These are phyloP conservation scores for Hymenoscyphus scutula DNA, from an alignment of 2,329 filamentous ascomycete genomes.

Conservation along the genomic window DNA sequence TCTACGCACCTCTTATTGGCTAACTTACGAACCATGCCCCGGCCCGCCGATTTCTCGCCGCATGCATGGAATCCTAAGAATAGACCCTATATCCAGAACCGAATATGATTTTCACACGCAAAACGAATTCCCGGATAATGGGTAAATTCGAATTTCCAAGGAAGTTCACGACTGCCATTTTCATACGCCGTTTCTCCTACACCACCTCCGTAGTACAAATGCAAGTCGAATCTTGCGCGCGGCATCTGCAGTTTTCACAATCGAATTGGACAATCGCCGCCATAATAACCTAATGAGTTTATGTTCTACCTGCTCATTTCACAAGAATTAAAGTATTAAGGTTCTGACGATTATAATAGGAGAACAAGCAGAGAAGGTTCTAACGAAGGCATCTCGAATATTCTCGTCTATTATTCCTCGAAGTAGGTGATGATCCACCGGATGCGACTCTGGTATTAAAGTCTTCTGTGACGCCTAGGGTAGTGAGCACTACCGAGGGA, in stretches of 20 bases:
- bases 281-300: background rate
- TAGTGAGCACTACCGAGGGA: constrained; percentile 4
- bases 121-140: background rate
- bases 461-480: background rate
- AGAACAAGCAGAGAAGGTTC: constrained; percentile 4
- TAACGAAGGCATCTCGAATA: constrained; percentile 2
- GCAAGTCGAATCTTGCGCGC: background rate
- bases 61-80: constrained; percentile 6
- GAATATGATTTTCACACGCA: background rate
- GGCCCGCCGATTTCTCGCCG: constrained; percentile 6
- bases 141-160: background rate
- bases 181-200: background rate
- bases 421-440: background rate
- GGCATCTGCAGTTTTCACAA: background rate
- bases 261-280: background rate
- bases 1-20: background rate
- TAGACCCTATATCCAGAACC: background rate
- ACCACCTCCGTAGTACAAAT: constrained; percentile 1
- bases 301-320: background rate
- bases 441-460: background rate
- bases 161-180: too few species aligned
- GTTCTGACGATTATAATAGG: constrained; percentile 1
- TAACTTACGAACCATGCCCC: background rate
- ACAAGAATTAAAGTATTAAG: constrained; percentile 1
- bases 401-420: constrained; percentile 16